Evolutionary conservation across 169 alveolate genomes (phyloP).

Genomic region (Plasmodium cynomolgi): DNA sequence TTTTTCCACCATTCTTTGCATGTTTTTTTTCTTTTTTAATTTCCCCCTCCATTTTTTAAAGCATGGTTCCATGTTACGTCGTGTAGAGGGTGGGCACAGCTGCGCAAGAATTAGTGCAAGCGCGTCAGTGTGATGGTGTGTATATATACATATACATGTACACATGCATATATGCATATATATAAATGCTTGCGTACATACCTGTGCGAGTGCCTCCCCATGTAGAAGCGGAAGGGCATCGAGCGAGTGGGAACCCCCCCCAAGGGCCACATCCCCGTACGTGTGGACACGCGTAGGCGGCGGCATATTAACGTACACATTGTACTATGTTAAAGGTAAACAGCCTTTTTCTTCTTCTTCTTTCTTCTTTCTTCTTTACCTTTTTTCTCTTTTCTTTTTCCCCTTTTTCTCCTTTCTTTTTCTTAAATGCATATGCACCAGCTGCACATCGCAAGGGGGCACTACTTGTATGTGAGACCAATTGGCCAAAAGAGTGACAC

Average conservation of each 20-base stretch:
- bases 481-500: not conserved
- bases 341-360: not conserved
- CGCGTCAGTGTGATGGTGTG: not conserved
- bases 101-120: not conserved
- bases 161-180: not conserved
- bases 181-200: not conserved
- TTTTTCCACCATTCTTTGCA: not conserved
- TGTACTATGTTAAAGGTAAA: not conserved
- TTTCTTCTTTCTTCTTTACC: no score
- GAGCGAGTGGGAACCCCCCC: not conserved
- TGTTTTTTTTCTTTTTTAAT: constrained; percentile 3
- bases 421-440: not conserved
- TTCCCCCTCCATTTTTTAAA: not conserved
- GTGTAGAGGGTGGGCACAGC: not conserved
- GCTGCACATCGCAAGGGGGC: not conserved
- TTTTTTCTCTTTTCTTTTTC: no score
- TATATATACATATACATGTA: not conserved
- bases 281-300: not conserved
- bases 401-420: not conserved
- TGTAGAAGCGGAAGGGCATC: not conserved
- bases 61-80: not conserved
- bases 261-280: not conserved
- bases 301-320: not conserved
- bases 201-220: not conserved
- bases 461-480: not conserved